Percentiles rank a stretch among this genome's conserved stretches.
These are phyloP conservation scores for Populus euphratica DNA, from an alignment of 345 rosid genomes.

Conservation along the genomic window DNA sequence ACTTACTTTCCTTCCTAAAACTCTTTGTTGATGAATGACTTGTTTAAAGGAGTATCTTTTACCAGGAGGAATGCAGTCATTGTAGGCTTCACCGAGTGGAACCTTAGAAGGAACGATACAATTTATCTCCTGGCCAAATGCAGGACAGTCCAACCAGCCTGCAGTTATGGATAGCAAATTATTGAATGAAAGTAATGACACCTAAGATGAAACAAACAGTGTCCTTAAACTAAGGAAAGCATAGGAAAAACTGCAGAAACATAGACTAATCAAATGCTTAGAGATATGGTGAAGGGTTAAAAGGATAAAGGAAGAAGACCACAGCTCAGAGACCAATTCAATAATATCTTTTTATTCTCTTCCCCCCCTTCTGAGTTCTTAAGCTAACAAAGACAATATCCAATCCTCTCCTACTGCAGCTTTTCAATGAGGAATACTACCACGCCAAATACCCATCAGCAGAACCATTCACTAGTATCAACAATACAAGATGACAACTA, in stretches of 20 bases:
- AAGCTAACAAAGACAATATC: neutral
- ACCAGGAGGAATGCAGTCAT: constrained; percentile 76
- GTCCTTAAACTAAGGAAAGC: neutral
- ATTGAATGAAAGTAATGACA: neutral
- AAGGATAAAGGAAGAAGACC: neutral
- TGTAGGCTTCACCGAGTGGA: constrained; percentile 82
- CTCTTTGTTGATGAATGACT: constrained; percentile 73
- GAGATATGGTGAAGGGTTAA: neutral
- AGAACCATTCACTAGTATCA: neutral
- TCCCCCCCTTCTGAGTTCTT: neutral
- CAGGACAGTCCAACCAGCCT: constrained; percentile 98
- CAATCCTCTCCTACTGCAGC: neutral
- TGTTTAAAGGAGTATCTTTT: constrained; percentile 97
- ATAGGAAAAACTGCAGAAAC: neutral
- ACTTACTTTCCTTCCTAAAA: constrained; percentile 72
- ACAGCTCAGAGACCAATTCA: neutral
- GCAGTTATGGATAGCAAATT: constrained; percentile 13
- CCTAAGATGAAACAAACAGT: constrained; percentile 7
- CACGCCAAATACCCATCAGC: neutral
- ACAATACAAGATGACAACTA: neutral
- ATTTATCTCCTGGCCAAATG: constrained; percentile 66
- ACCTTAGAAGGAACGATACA: constrained; percentile 86
- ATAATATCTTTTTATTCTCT: neutral
- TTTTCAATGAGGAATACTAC: neutral
- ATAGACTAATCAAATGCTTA: neutral